Conservation (phyloP, 225 moss, liverwort and hornwort species). For the Polytrichum formosum region DNA sequence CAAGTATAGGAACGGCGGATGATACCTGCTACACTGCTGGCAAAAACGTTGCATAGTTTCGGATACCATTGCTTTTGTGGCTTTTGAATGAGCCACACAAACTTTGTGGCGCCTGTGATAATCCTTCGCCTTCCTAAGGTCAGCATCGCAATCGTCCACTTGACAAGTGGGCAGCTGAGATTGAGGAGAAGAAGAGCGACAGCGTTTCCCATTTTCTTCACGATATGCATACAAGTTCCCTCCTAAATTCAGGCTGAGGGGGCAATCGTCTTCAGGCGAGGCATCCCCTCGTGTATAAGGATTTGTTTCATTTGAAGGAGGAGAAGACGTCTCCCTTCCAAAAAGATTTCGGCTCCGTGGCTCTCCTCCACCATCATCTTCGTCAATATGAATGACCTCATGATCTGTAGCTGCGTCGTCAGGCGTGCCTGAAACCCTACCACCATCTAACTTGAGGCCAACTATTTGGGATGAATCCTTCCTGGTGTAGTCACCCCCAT, state of each 20-base stretch:
- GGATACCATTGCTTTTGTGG: constrained; percentile 43
- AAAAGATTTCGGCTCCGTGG: constrained; percentile 36
- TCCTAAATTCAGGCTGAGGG: constrained; percentile 76
- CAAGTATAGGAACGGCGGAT: not conserved
- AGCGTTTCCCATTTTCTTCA: constrained; percentile 63
- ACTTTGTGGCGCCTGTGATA: constrained; percentile 71
- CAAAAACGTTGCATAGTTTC: constrained; percentile 62
- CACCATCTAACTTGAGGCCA: constrained; percentile 30
- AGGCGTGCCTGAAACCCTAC: constrained; percentile 29
- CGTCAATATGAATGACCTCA: constrained; percentile 53
- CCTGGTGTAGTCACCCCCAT: constrained; percentile 23
- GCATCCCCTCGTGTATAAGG: constrained; percentile 57
- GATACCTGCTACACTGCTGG: constrained; percentile 69
- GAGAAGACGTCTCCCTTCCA: constrained; percentile 46
- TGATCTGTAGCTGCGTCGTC: constrained; percentile 18
- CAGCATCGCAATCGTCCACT: constrained; percentile 59
- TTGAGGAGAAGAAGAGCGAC: constrained; percentile 60
- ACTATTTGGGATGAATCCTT: constrained; percentile 13
- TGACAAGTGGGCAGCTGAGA: constrained; percentile 53
- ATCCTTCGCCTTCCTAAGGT: constrained; percentile 57
- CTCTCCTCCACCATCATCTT: constrained; percentile 46
- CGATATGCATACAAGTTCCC: constrained; percentile 60
- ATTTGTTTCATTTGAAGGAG: constrained; percentile 54
- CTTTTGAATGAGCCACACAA: constrained; percentile 67
- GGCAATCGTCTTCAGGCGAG: constrained; percentile 79